Conservation (phyloP, 305 asterid genomes). For the Rubia occidens region DNA sequence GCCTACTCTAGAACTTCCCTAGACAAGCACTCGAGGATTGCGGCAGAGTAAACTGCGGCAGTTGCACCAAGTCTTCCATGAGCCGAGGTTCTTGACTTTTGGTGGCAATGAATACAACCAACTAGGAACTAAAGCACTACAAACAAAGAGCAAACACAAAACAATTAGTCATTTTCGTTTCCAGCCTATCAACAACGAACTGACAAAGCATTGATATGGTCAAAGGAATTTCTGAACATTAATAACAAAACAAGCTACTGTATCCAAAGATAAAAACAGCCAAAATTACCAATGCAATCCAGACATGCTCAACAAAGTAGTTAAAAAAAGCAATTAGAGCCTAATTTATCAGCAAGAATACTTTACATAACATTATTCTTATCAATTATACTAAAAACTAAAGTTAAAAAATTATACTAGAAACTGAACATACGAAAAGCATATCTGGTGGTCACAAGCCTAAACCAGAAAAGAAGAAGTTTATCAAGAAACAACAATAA, state of each 20-base stretch:
- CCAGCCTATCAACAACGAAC: neutral
- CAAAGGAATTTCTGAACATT: neutral
- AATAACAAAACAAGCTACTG: neutral
- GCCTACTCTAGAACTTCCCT: slow-evolving; percentile 89
- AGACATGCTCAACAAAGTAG: neutral
- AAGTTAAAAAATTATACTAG: no score
- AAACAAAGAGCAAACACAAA: neutral
- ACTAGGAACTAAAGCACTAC: slow-evolving; percentile 53
- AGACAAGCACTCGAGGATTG: slow-evolving; percentile 69
- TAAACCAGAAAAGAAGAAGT: no score
- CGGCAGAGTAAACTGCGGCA: slow-evolving; percentile 81
- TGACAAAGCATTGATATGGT: neutral
- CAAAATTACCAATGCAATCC: neutral
- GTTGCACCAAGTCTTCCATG: slow-evolving; percentile 90
- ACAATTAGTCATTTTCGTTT: neutral
- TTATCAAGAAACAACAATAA: no score
- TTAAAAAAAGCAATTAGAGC: neutral
- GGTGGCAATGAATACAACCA: slow-evolving; percentile 84
- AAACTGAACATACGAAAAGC: no score
- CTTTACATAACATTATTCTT: neutral
- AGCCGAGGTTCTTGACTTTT: slow-evolving; percentile 66
- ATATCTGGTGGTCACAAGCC: no score
- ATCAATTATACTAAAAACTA: no score
- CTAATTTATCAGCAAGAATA: neutral
- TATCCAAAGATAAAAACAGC: no score